phyloP scores from a whole-genome alignment of 768 basidiomycete species.

The Hericium erinaceus region DNA sequence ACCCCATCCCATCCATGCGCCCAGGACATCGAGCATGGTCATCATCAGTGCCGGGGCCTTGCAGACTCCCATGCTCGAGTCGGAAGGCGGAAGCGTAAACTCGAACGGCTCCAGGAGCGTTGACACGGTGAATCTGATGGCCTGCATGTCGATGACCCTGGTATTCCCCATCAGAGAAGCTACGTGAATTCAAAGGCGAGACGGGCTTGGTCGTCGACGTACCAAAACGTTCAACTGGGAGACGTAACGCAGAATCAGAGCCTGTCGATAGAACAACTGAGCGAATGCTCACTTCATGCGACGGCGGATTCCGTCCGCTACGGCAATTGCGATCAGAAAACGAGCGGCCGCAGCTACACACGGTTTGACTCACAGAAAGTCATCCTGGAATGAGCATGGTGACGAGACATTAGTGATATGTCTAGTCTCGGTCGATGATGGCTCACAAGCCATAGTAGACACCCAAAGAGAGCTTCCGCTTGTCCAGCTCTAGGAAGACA shows the following conservation, averaged over 20 bases:
- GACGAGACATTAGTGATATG: too few relatives aligned
- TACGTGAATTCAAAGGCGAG: background rate
- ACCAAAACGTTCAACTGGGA: slow-evolving; percentile 8
- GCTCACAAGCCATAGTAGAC: too few relatives aligned
- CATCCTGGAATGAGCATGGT: slow-evolving; percentile 1
- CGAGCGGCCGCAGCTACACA: background rate
- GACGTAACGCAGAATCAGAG: background rate
- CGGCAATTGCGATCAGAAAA: background rate
- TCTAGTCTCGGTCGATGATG: too few relatives aligned
- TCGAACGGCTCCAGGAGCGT: slow-evolving; percentile 12
- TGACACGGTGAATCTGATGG: background rate
- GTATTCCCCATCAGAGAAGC: background rate
- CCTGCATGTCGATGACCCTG: slow-evolving; percentile 9
- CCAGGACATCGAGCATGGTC: slow-evolving; percentile 5
- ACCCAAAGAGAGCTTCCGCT: too few relatives aligned
- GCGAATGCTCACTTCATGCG: slow-evolving; percentile 2
- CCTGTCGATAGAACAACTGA: background rate
- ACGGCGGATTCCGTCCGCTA: slow-evolving; percentile 9
- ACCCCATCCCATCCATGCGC: slow-evolving; percentile 12
- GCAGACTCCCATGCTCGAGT: slow-evolving; percentile 9
- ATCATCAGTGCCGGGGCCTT: slow-evolving; percentile 7
- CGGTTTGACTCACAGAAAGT: slow-evolving; percentile 9
- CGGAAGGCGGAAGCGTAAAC: slow-evolving; percentile 6
- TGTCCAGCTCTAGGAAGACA: too few relatives aligned
- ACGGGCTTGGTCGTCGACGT: background rate